Evolutionary conservation across 73 alveolate species (phyloP), one percentile per base, ranked within the genome.

Genomic region (Paramecium biaurelia): DNA sequence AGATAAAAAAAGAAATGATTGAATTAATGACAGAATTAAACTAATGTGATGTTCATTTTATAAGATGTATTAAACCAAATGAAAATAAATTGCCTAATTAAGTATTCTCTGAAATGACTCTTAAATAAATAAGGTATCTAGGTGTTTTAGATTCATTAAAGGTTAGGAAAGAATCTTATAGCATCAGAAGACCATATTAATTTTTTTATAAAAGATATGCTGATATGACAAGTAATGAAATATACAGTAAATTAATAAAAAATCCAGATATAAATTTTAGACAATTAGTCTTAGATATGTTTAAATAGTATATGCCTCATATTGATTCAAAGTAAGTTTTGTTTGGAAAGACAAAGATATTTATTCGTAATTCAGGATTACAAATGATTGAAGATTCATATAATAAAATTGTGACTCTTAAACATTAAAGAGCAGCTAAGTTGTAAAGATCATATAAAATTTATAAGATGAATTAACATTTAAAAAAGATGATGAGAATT

Each of bases 101-200:
- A 11, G 92, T 96, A 85, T 79, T 11, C 1, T 88, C 94, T 74
- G 95, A 96, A 4, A 95, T 96, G 97, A 92, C 99, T 85, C 93
- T 98, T n/a, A 94, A 95, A 47, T 96, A 98, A 93, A 97, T 98
- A 53, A 95, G 98, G 34, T 98, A 98, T 93, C 95, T 98, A 98
- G 99, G 99, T 32, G 99, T 98, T 21, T 93, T 98, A 63, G 99
- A 98, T 92, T 92, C 98, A 15, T 96, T 98, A 42, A 97, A 98
- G 57, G 97, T 98, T 7, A 94, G 98, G 79, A 96, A 97, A 92
- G 97, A 98, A 87, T 97, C 98, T 59, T 98, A 85, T 88, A 98
- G 99, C 8, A 97, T 95, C 43, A 89, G 98, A 32, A 95, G 96
- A 93, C 93, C 94, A 5, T 95, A 95, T 89, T 93, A 85, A 72